Conservation (phyloP, 306 rosid species). For the Cercis canadensis region DNA sequence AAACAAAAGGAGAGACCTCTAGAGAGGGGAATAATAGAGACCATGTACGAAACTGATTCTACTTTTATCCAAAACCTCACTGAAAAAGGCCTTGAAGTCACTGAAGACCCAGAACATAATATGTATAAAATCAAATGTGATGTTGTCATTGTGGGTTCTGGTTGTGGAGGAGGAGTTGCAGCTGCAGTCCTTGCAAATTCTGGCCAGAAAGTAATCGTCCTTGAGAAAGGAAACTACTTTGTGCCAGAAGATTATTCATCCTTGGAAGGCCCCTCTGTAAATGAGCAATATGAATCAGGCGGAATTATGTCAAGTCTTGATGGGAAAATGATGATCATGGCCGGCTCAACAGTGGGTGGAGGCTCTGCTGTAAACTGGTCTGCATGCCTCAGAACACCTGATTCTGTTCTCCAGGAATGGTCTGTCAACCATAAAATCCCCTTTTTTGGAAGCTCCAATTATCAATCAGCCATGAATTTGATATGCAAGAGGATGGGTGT, state of each 20-base stretch:
- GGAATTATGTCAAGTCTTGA: constrained; percentile 68
- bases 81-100: constrained; percentile 71
- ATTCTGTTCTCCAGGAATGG: constrained; percentile 76
- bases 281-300: constrained; percentile 69
- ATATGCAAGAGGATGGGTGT: constrained; percentile 85
- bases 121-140: constrained; percentile 83
- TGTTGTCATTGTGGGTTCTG: constrained; percentile 83
- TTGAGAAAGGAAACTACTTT: constrained; percentile 92
- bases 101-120: constrained; percentile 47
- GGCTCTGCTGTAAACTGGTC: constrained; percentile 96
- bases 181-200: constrained; percentile 89
- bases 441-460: constrained; percentile 60
- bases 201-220: constrained; percentile 74
- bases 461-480: constrained; percentile 74
- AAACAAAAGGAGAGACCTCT: constrained; percentile 71
- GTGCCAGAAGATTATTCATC: constrained; percentile 80
- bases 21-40: constrained; percentile 72
- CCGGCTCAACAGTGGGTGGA: constrained; percentile 96
- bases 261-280: constrained; percentile 80
- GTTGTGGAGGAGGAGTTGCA: constrained; percentile 97
- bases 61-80: constrained; percentile 58
- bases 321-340: constrained; percentile 75
- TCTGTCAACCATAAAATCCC: constrained; percentile 67
- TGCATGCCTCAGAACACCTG: constrained; percentile 83
- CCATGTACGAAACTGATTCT: constrained; percentile 55